Percentiles rank a stretch among this genome's conserved stretches.
Evolutionary conservation across 2,329 filamentous ascomycete species (phyloP).

Genomic region (Phialophora tarda): DNA sequence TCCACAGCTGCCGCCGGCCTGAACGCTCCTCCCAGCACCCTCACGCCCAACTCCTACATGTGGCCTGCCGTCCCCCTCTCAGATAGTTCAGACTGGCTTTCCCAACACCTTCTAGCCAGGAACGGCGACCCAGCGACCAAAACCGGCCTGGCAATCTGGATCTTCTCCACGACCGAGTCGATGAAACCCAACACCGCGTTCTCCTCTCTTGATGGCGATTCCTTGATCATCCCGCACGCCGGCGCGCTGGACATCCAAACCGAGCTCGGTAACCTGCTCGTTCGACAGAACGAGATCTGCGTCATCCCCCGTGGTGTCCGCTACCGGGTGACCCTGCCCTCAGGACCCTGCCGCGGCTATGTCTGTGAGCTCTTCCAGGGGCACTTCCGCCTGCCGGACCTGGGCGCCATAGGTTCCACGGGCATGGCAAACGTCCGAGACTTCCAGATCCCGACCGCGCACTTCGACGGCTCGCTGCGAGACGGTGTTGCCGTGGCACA

Average conservation of each 20-base stretch:
- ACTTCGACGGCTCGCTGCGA: constrained; percentile 58
- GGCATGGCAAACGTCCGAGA: constrained; percentile 69
- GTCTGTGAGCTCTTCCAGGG: constrained; percentile 70
- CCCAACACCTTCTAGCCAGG: constrained; percentile 59
- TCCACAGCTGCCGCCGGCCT: constrained; percentile 41
- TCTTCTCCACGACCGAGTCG: constrained; percentile 61
- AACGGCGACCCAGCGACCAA: constrained; percentile 64
- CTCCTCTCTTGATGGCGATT: constrained; percentile 69
- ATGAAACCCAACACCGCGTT: constrained; percentile 62
- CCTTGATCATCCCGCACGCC: constrained; percentile 69
- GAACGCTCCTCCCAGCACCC: constrained; percentile 41
- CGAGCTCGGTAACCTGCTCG: constrained; percentile 67
- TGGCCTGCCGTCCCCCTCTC: constrained; percentile 47
- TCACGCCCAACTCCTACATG: constrained; percentile 42
- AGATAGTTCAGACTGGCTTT: constrained; percentile 57
- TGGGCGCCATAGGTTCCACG: constrained; percentile 70
- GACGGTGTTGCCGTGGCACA: constrained; percentile 16
- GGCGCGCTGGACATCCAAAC: constrained; percentile 71
- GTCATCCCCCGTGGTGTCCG: constrained; percentile 71
- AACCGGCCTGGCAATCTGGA: constrained; percentile 61
- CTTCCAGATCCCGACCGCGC: constrained; percentile 67
- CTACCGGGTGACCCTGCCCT: constrained; percentile 62
- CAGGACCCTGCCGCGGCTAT: constrained; percentile 68
- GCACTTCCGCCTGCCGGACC: constrained; percentile 69
- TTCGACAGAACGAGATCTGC: constrained; percentile 70